These are phyloP conservation scores for Durusdinium trenchii DNA, from an alignment of 73 alveolate genomes.

Conservation along the genomic window DNA sequence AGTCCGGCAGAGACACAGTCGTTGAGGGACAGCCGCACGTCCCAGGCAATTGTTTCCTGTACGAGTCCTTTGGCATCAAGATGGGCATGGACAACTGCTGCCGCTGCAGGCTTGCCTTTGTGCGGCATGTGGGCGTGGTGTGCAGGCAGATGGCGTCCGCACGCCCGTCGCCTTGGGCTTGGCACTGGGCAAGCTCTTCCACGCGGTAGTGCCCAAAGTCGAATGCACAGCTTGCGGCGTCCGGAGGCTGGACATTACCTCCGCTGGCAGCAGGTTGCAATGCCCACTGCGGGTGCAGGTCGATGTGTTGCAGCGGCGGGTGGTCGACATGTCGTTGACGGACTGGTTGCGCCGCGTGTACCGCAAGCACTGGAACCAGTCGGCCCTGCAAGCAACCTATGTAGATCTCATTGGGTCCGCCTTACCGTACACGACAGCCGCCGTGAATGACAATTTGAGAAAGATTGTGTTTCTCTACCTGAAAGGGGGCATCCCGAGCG, in stretches of 20 bases:
- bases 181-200: background rate
- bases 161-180: background rate
- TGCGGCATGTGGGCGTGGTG: background rate
- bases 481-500: background rate
- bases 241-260: background rate
- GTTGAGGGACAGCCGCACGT: too few relatives aligned
- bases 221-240: background rate
- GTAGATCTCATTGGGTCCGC: conserved; percentile 15
- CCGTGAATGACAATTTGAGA: background rate
- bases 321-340: background rate
- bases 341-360: conserved; percentile 40
- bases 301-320: background rate
- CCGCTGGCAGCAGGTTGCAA: background rate
- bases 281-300: background rate
- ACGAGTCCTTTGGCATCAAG: background rate
- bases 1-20: too few relatives aligned
- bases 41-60: background rate
- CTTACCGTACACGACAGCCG: background rate
- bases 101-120: background rate
- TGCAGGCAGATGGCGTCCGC: background rate
- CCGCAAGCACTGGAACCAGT: conserved; percentile 23
- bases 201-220: background rate
- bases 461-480: background rate
- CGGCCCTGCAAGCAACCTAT: conserved; percentile 17
- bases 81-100: background rate